Evolutionary conservation across 2,329 filamentous ascomycete genomes (phyloP).

Genomic region (Lasiodiplodia sp.): DNA sequence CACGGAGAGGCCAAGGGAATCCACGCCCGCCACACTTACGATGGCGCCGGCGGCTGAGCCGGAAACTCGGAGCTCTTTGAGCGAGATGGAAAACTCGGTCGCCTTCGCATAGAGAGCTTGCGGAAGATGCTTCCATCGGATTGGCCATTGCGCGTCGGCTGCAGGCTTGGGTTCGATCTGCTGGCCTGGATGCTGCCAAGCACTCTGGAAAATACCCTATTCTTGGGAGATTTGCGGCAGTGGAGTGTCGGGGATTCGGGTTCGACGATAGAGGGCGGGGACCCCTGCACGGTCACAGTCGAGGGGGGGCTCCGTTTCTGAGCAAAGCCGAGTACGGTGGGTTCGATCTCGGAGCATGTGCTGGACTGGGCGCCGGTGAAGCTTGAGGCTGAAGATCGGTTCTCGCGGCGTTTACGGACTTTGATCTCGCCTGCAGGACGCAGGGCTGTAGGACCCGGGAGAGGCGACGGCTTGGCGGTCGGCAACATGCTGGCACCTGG

Average conservation of each 20-base stretch:
- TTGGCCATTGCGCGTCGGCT: slow-evolving; percentile 33
- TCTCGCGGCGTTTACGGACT: slow-evolving; percentile 29
- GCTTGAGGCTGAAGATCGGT: slow-evolving; percentile 26
- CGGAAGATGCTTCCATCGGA: slow-evolving; percentile 40
- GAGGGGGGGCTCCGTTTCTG: background rate
- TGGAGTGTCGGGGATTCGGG: slow-evolving; percentile 16
- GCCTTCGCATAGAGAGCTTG: slow-evolving; percentile 39
- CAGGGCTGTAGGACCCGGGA: slow-evolving; percentile 24
- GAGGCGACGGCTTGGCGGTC: slow-evolving; percentile 9
- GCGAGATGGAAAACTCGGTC: slow-evolving; percentile 36
- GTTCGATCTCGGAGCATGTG: background rate
- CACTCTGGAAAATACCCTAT: slow-evolving; percentile 35
- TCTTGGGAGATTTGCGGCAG: slow-evolving; percentile 29
- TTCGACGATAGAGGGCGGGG: slow-evolving; percentile 1
- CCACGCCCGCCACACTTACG: slow-evolving; percentile 12
- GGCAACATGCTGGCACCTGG: slow-evolving; percentile 28
- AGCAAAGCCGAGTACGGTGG: slow-evolving; percentile 4
- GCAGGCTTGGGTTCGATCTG: slow-evolving; percentile 32
- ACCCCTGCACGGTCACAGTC: background rate
- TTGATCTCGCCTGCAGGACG: slow-evolving; percentile 29
- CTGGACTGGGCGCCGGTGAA: slow-evolving; percentile 2
- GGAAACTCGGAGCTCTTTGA: slow-evolving; percentile 40
- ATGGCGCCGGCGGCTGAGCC: slow-evolving; percentile 35
- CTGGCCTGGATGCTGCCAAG: slow-evolving; percentile 31
- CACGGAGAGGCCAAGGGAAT: background rate